These are phyloP conservation scores for Colletotrichum shisoi DNA, from an alignment of 2,329 filamentous ascomycete genomes.

Conservation along the genomic window DNA sequence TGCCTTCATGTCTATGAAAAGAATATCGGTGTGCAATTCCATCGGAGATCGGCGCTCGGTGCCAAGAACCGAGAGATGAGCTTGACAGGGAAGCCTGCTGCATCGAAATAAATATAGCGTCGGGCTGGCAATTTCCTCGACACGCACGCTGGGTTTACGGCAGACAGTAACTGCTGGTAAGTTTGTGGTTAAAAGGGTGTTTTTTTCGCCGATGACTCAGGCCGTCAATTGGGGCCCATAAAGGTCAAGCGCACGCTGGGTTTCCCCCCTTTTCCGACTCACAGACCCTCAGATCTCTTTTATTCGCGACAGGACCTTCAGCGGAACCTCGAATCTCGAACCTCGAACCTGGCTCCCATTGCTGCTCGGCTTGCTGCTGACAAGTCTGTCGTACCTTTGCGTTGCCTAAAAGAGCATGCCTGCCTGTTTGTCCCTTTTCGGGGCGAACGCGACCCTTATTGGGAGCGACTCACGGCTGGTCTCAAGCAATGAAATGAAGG, in stretches of 20 bases:
- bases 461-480: background rate
- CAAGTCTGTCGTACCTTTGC: background rate
- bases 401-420: conserved; percentile 1
- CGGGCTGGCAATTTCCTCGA: conserved; percentile 17
- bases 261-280: background rate
- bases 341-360: conserved; percentile 9
- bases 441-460: background rate
- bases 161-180: too few relatives aligned
- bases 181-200: too few relatives aligned
- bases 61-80: conserved; percentile 4
- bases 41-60: conserved; percentile 3
- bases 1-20: conserved; percentile 17
- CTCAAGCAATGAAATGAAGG: conserved; percentile 5
- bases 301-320: background rate
- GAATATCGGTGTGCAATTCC: conserved; percentile 12
- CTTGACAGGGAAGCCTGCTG: conserved; percentile 24
- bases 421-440: conserved; percentile 2
- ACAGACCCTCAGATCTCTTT: background rate
- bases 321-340: too few relatives aligned
- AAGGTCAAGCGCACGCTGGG: too few relatives aligned
- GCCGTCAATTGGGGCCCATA: too few relatives aligned
- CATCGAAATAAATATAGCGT: conserved; percentile 5
- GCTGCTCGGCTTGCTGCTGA: conserved; percentile 26
- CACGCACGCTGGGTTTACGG: background rate
- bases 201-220: too few relatives aligned